A percentile compares a stretch with the other conserved stretches of the same genome.
Evolutionary conservation across 495 filamentous ascomycete species (phyloP).

Genomic region (Chlorociboria aeruginascens): DNA sequence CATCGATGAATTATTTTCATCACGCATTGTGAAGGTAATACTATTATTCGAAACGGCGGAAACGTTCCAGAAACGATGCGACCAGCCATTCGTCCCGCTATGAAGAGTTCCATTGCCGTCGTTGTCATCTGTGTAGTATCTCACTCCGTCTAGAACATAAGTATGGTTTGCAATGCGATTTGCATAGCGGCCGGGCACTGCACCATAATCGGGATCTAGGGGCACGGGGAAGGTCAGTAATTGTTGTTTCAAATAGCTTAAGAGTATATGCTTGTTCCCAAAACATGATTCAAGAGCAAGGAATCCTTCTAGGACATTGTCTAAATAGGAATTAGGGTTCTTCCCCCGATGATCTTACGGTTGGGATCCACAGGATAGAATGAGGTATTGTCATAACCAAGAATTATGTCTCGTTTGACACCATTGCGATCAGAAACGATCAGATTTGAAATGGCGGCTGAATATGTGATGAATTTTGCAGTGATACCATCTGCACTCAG

Average conservation of each 20-base stretch:
- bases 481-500: conserved; percentile 6
- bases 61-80: conserved; percentile 39
- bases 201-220: conserved; percentile 66
- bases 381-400: conserved; percentile 67
- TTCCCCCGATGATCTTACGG: no score
- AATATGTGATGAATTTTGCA: conserved; percentile 41
- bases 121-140: conserved; percentile 31
- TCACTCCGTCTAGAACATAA: conserved; percentile 18
- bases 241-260: no score
- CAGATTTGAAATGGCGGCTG: conserved; percentile 43
- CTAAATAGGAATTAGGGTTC: no score
- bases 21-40: conserved; percentile 69
- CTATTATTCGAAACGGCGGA: conserved; percentile 45
- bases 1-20: conserved; percentile 48
- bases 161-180: conserved; percentile 68
- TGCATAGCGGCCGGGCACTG: conserved; percentile 65
- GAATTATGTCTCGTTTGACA: conserved; percentile 45
- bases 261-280: no score
- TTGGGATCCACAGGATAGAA: conserved; percentile 53
- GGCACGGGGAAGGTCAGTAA: no score
- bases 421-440: conserved; percentile 45
- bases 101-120: conserved; percentile 48
- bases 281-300: no score
- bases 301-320: no score
- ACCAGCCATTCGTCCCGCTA: conserved; percentile 50